Base-by-base conservation (phyloP, 352 stramenopile species). In the Pythium utonaiense region DNA sequence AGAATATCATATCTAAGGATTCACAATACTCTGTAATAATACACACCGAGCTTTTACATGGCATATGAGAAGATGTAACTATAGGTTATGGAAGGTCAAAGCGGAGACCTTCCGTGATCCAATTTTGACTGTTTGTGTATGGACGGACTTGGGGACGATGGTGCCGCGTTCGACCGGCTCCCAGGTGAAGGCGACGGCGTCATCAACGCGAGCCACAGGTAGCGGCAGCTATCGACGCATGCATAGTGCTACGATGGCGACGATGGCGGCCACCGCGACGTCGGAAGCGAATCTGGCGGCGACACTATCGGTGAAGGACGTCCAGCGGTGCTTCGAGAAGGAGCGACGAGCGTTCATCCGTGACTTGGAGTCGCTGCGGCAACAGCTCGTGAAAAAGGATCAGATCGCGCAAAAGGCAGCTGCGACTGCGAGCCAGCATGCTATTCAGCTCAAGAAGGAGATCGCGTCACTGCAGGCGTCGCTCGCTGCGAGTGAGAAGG, bases 311-410 rank as follows among this genome's bases (percentile, higher is more conserved):
- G 69, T 91, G 56, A 88, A 87, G 52, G 76, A 89, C 47, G 69
- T 82, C 16, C 78, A 91, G 70, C 78, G 76, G 27, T 91, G 81
- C 62, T 91, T 89, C 42, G 81, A 91, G 53, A 86, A 91, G 75
- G 83, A 93, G 60, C 81, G 83, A 7, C 79, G 60, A 3, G 62
- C 78, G 21, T 82, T 91, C 53, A 60, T 93, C 28, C 71, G 76
- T 3, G 80, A 91, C 54, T 67, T 93, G 28, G 83, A 91, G 65
- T 86, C 68, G 9, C 70, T 93, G 59, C 74, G 81, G 10, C 77
- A 89, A 47, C 81, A 93, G 40, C 64, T 89, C 19, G 61, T 91
- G n/a, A 85, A 85, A 53, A 93, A 93, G 52, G 83, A 91, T 40
- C 75, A 88, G 47, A 58, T 30, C 17, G 67, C 77, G 22, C 63